Conservation (phyloP, 2,329 filamentous ascomycete genomes). For the Fusarium sp. region DNA sequence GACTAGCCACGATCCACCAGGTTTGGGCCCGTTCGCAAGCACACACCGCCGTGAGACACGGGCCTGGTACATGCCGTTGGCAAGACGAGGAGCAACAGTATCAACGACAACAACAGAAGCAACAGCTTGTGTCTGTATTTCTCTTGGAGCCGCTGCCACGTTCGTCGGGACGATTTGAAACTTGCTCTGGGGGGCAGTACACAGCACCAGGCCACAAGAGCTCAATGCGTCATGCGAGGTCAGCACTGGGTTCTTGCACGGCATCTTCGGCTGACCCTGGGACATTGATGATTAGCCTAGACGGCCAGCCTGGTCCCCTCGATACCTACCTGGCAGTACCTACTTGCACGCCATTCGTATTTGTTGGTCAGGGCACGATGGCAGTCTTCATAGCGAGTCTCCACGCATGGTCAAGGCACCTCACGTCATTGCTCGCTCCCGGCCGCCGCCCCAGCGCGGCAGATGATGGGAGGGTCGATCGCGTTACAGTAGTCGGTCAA, state of each 20-base stretch:
- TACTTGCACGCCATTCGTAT: background rate
- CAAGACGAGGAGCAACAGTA: background rate
- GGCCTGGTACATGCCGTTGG: slow-evolving; percentile 4
- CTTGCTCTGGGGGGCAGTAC: slow-evolving; percentile 6
- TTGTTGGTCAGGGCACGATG: background rate
- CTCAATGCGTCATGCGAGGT: slow-evolving; percentile 29
- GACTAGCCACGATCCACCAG: slow-evolving; percentile 21
- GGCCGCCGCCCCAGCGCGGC: slow-evolving; percentile 17
- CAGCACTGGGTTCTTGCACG: slow-evolving; percentile 26
- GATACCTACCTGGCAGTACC: background rate
- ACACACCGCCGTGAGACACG: slow-evolving; percentile 31
- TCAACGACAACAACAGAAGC: background rate
- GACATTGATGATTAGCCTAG: slow-evolving; percentile 3
- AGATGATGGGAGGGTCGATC: slow-evolving; percentile 24
- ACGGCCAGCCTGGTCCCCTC: slow-evolving; percentile 1
- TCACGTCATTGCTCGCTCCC: slow-evolving; percentile 32
- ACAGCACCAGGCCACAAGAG: slow-evolving; percentile 3
- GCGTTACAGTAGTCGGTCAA: slow-evolving; percentile 2
- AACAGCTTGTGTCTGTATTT: background rate
- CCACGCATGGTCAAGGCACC: background rate
- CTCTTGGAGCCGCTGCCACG: background rate
- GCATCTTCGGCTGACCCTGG: slow-evolving; percentile 28
- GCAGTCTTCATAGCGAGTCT: background rate
- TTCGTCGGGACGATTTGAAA: background rate
- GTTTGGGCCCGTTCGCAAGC: slow-evolving; percentile 9